phyloP scores from a whole-genome alignment of 306 rosid genomes.

The Pterocarpus santalinus region DNA sequence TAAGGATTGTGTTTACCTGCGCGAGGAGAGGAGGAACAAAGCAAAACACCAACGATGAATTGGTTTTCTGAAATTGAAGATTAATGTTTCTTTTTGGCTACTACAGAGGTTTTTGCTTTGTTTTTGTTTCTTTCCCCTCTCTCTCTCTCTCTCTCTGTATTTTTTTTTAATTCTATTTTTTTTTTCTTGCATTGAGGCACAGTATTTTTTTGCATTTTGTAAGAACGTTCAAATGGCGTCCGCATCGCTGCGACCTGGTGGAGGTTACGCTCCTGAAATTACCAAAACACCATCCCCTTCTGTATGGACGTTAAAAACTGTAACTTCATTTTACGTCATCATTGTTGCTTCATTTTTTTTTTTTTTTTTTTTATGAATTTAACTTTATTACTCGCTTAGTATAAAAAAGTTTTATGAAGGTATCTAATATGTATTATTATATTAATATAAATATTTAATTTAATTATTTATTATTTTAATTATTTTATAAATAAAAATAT shows the following conservation, averaged over 20 bases:
- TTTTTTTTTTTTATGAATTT: too few species aligned
- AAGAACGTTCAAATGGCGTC: too few species aligned
- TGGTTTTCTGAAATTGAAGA: constrained; percentile 30
- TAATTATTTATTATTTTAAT: too few species aligned
- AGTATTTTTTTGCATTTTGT: neutral
- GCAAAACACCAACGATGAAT: constrained; percentile 47
- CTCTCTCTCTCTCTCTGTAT: neutral
- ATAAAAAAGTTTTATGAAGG: too few species aligned
- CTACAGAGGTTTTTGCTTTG: constrained; percentile 43
- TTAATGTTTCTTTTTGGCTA: constrained; percentile 42
- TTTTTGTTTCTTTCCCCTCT: constrained; percentile 25
- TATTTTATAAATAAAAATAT: too few species aligned
- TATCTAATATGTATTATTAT: too few species aligned
- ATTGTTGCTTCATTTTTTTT: too few species aligned
- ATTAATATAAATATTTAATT: too few species aligned
- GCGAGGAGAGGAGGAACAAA: constrained; percentile 59
- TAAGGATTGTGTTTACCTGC: constrained; percentile 58
- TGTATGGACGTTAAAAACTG: constrained; percentile 47
- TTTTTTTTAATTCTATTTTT: neutral
- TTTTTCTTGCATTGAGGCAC: constrained; percentile 3
- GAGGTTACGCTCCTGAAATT: too few species aligned
- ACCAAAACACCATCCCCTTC: neutral
- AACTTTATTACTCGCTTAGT: too few species aligned
- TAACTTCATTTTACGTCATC: constrained; percentile 35
- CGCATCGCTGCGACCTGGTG: neutral